Evolutionary conservation across 768 basidiomycete genomes (phyloP), one percentile per base, ranked within the genome.

Genomic region (Cystofilobasidium capitatum): DNA sequence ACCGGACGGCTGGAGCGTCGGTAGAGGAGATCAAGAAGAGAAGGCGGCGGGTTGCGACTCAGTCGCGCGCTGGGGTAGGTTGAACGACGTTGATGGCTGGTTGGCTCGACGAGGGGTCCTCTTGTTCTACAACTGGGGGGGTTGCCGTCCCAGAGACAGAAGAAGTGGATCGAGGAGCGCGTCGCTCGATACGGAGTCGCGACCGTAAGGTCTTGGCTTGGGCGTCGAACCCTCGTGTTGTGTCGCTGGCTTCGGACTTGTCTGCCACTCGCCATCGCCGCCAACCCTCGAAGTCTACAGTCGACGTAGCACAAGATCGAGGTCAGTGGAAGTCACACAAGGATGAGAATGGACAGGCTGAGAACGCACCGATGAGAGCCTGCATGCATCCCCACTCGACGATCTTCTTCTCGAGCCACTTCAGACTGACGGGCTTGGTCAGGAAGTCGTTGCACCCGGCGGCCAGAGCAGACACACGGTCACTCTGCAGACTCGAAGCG

Each of bases 361-460:
- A 40, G 37, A 12, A 35, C 31, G 45, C 26, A 42, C 60, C 45
- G 12, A 31, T 49, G 35, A 62, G 64, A 54, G 75, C 75, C 73
- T 77, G 77, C 80, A 99, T 98, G 3, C 91, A 94, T 0, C 96
- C 96, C 96, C 96, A 99, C 77, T 99, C 96, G 69, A 94, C 89
- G 75, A 98, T 93, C 81, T 99, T 99, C 80, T 86, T 89, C 76
- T 97, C 91, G 61, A 99, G 80, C 96, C 96, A 99, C 54, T 87
- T 81, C 35, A 96, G 80, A 9, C 89, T 91, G 36, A 99, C 94
- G 0, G 96, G 96, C 74, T 99, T 99, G 47, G 93, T 98, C 58
- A 99, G 78, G 79, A 98, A 99, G 76, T 99, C 96, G 73, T 99
- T 98, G 79, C 96, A 99, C 8, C 96, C 96, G 1, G 96, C 96